Evolutionary conservation across 148 eudicot species (phyloP), one percentile per base, ranked within the genome.

Genomic region (Rhododendron vialii): DNA sequence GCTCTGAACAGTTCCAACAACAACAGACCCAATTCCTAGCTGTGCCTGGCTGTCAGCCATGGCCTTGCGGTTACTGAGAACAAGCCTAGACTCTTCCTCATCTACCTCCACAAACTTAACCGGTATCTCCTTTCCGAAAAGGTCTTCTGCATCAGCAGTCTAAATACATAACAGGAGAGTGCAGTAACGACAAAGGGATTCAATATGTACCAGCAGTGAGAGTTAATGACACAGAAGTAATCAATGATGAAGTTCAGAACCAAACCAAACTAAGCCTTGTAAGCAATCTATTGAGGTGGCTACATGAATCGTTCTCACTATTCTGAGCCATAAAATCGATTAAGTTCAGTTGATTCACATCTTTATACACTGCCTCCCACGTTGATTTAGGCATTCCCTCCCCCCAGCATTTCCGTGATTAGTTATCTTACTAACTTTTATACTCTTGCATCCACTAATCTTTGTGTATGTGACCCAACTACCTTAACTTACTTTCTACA

Each of bases 21-120:
- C 99, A 87, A 96, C 98, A 55, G 99, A 92, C 13, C 99, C 99
- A 83, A 96, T 96, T 78, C 98, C 98, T 30, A 96, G 96, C 80
- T 96, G 99, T 84, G 98, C 96, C 88, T 96, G 99, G 88, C 94
- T 94, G 85, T 96, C 99, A 69, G 96, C 98, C 95, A 95, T 90
- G 86, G 98, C 99, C 88, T 94, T 96, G 82, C 99, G 95, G 92
- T 95, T 95, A 87, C 99, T 96, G 51, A 96, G 92, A 57, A 96
- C 92, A 78, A 96, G 91, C 91, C 94, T 90, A 3, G 94, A 88
- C 86, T 96, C 95, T 88, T 96, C 99, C 88, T 96, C 98, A 53
- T 96, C 99, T 53, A 96, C 98, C 91, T 96, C 99, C 13, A 96
- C 94, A 93, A 95, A 94, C 85, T 96, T 96, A 41, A 96, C 92